Conservation (phyloP, 1,284 basidiomycete species). For the Stereum hirsutum region DNA sequence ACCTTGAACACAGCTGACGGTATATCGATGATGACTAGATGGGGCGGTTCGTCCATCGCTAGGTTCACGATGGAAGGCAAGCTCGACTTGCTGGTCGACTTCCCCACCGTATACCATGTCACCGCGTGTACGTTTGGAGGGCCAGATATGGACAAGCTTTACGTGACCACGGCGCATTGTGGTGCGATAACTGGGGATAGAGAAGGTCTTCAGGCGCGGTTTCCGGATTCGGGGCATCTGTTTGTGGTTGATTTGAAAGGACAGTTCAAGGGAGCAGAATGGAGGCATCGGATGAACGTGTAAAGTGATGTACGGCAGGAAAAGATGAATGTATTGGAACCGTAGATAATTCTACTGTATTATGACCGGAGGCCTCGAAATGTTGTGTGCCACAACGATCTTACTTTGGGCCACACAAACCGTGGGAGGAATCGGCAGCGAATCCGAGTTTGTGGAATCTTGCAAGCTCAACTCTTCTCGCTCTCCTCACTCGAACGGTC, state of each 20-base stretch:
- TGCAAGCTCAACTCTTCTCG: not conserved
- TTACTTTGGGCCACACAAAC: not conserved
- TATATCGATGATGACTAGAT: too few species aligned
- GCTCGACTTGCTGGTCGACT: too few species aligned
- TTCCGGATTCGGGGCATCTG: constrained; percentile 55
- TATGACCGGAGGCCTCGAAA: not conserved
- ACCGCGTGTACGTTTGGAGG: constrained; percentile 33
- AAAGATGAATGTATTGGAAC: not conserved
- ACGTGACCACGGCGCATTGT: constrained; percentile 60
- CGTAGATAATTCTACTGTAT: not conserved
- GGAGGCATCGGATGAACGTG: constrained; percentile 27
- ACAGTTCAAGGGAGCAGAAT: constrained; percentile 33
- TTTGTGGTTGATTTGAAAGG: constrained; percentile 55
- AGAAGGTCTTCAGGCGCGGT: constrained; percentile 35
- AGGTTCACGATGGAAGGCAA: too few species aligned
- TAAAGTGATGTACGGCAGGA: constrained; percentile 10
- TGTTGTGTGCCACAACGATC: not conserved
- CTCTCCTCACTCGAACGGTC: too few species aligned
- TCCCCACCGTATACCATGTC: constrained; percentile 66
- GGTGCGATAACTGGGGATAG: constrained; percentile 43
- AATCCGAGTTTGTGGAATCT: not conserved
- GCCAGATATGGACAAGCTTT: constrained; percentile 51
- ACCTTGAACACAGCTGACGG: too few species aligned
- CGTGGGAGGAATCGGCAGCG: not conserved
- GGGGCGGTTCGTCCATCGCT: too few species aligned